Percentiles rank a stretch among this genome's conserved stretches.
phyloP scores from a whole-genome alignment of 1,139 yeast species.

The Blastobotrys apis region DNA sequence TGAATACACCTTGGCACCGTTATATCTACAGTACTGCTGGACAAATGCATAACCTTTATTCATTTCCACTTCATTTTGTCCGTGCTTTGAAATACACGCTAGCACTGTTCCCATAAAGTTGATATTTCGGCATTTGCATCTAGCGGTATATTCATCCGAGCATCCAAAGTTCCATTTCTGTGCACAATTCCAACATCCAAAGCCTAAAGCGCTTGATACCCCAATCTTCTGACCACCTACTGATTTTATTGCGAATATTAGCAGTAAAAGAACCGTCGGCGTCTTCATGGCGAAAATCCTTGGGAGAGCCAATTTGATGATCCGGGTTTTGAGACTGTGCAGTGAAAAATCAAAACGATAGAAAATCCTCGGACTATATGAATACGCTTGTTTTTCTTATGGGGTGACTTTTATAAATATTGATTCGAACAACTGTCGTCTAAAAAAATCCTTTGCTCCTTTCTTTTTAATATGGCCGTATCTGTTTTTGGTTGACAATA shows the following conservation, averaged over 20 bases:
- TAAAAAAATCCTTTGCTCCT: too few relatives aligned
- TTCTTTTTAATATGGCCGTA: too few relatives aligned
- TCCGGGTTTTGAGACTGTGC: too few relatives aligned
- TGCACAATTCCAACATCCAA: constrained; percentile 29
- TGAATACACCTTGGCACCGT: constrained; percentile 17
- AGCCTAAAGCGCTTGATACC: constrained; percentile 23
- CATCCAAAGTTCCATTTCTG: constrained; percentile 24
- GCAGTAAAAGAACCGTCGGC: not conserved
- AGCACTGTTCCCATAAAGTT: constrained; percentile 25
- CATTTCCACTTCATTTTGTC: constrained; percentile 21
- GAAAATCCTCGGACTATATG: too few relatives aligned
- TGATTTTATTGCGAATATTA: not conserved
- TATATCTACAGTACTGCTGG: constrained; percentile 19
- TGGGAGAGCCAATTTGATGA: too few relatives aligned
- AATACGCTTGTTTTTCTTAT: too few relatives aligned
- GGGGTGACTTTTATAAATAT: too few relatives aligned
- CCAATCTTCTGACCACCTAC: constrained; percentile 24
- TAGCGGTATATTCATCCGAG: constrained; percentile 9
- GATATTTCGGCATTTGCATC: constrained; percentile 23
- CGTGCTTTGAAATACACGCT: constrained; percentile 22
- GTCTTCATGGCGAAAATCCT: too few relatives aligned
- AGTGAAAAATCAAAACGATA: too few relatives aligned
- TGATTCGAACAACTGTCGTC: too few relatives aligned
- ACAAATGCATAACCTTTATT: constrained; percentile 22
- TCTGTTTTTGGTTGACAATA: too few relatives aligned